Evolutionary conservation across 495 filamentous ascomycete species (phyloP).

Genomic region (Margaritispora aquatica): DNA sequence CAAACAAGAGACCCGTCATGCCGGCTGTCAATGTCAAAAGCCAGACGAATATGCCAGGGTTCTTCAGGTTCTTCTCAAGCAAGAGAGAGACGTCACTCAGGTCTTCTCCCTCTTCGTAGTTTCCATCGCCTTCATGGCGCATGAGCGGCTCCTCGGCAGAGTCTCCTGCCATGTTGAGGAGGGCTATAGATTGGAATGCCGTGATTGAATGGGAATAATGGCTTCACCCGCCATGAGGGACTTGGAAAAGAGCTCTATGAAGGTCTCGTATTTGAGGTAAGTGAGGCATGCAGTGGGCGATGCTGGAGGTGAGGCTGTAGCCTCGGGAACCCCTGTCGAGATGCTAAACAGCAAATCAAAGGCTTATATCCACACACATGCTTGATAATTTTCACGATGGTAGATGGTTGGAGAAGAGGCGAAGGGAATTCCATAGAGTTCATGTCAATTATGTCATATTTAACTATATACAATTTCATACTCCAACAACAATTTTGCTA

Average conservation of each 20-base stretch:
- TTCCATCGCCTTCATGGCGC: constrained; percentile 1
- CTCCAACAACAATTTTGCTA: neutral
- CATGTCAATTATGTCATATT: neutral
- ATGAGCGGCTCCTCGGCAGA: constrained; percentile 20
- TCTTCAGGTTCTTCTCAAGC: constrained; percentile 22
- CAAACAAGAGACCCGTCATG: constrained; percentile 81
- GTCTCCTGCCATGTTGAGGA: constrained; percentile 16
- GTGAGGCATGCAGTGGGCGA: neutral
- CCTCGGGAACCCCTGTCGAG: no score
- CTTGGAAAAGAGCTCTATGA: no score
- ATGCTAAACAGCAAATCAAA: no score
- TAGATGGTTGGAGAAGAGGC: neutral
- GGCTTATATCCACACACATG: neutral
- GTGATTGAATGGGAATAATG: neutral
- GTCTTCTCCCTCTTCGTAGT: constrained; percentile 14
- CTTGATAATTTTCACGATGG: neutral
- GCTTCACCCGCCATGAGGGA: neutral
- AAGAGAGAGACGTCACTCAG: constrained; percentile 20
- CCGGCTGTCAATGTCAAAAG: constrained; percentile 72
- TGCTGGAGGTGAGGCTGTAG: neutral
- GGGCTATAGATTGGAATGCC: constrained; percentile 15
- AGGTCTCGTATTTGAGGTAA: neutral
- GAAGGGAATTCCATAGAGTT: neutral
- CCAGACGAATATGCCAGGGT: constrained; percentile 52
- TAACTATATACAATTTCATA: neutral